Conservation (phyloP, 371 early-diverging fungal genomes). For the Dichotomocladium elegans region DNA sequence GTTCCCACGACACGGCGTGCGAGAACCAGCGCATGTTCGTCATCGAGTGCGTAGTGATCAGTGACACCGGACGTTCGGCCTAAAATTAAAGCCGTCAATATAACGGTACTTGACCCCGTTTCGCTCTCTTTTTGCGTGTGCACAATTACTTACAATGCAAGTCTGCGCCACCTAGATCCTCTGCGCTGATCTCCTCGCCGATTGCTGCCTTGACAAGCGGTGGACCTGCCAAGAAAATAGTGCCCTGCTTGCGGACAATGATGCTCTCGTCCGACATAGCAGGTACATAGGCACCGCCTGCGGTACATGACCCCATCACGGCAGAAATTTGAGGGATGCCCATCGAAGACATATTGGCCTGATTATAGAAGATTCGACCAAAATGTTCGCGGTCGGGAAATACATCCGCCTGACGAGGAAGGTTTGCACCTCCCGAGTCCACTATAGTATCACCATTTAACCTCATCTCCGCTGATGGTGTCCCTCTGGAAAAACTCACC, state of each 20-base stretch:
- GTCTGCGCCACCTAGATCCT: conserved; percentile 96
- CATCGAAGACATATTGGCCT: conserved; percentile 81
- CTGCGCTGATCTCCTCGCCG: conserved; percentile 92
- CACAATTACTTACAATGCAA: conserved; percentile 77
- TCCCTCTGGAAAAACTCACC: conserved; percentile 38
- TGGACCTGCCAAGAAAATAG: conserved; percentile 97
- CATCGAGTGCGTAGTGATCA: conserved; percentile 91
- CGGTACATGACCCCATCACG: conserved; percentile 98
- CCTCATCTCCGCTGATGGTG: not conserved
- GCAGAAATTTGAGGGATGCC: conserved; percentile 96
- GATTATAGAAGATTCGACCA: conserved; percentile 96
- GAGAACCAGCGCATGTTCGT: conserved; percentile 88
- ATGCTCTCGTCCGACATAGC: conserved; percentile 98
- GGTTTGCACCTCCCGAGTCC: conserved; percentile 96
- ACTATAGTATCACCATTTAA: conserved; percentile 43
- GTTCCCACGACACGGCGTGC: conserved; percentile 84
- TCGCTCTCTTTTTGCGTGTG: not conserved
- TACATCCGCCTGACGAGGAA: conserved; percentile 94
- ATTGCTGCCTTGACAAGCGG: conserved; percentile 97
- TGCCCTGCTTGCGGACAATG: conserved; percentile 95
- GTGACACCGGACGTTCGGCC: conserved; percentile 89
- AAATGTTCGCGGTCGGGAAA: conserved; percentile 98
- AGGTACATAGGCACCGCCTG: conserved; percentile 98
- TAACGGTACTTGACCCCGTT: too few species aligned
- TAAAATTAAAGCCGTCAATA: conserved; percentile 5